Percentiles rank a stretch among this genome's conserved stretches.
These are phyloP conservation scores for Suhomyces chickasaworum DNA, from an alignment of 1,139 yeast genomes.

Conservation along the genomic window DNA sequence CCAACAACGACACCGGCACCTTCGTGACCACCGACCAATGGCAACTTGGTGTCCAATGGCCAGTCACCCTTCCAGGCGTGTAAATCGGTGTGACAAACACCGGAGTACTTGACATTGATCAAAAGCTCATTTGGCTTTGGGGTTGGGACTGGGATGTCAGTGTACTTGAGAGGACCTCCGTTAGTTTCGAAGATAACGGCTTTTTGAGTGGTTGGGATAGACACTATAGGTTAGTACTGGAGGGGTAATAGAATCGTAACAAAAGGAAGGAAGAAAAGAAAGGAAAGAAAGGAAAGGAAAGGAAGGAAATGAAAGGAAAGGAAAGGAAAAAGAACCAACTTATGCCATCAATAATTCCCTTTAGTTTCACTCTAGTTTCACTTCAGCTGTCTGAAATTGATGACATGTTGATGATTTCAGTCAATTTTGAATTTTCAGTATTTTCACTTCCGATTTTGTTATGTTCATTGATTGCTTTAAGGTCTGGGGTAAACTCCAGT, in stretches of 20 bases:
- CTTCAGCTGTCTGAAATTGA: no score
- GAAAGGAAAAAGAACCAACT: no score
- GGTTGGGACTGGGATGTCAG: conserved; percentile 63
- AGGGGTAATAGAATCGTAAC: not conserved
- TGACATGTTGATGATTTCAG: no score
- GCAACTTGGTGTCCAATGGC: conserved; percentile 65
- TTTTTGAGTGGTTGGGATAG: conserved; percentile 67
- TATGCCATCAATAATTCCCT: no score
- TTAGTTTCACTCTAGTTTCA: no score
- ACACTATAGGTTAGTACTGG: conserved; percentile 7
- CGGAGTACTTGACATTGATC: conserved; percentile 64
- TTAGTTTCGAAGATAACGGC: conserved; percentile 70
- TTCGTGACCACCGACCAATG: conserved; percentile 82
- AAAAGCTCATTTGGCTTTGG: conserved; percentile 63
- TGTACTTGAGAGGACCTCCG: conserved; percentile 65
- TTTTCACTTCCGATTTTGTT: no score
- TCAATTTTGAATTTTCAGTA: no score
- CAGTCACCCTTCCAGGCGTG: conserved; percentile 78
- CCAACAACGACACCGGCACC: conserved; percentile 84
- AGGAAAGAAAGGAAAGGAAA: not conserved
- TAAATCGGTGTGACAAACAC: conserved; percentile 70
- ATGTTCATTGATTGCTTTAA: no score
- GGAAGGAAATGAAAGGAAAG: no score
- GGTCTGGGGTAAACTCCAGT: no score
- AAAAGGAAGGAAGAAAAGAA: not conserved